Base-by-base conservation (phyloP, 768 basidiomycete genomes). In the Candolleomyces aberdarensis region DNA sequence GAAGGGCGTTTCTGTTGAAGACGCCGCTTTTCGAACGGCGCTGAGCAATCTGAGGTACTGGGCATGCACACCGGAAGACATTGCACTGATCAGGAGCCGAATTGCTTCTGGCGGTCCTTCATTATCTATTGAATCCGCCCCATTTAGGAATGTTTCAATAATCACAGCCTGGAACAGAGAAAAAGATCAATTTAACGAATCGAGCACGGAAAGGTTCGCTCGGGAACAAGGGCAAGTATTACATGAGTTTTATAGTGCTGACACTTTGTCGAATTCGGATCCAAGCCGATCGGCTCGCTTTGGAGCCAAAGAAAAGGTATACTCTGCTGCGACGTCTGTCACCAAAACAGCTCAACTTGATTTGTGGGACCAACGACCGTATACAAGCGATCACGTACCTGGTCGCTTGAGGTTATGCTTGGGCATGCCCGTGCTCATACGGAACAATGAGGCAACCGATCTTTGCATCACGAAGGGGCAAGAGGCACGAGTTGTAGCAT, bases 41-140 rank as follows among this genome's bases (percentile, higher is more conserved):
- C 50, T 80, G 0, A 67, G 69, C 19, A 78, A 80, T 64, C 73
- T 79, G 75, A 36, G 74, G 32, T 80, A 77, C 58, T 71, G 70
- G 20, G 63, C 72, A 0, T 82, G 79, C 63, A 78, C 76, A 2
- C 6, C 19, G 1, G 72, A 66, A n/a, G 79, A 82, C 60, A 63
- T 81, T 14, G 47, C 15, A 0, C 77, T 80, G 59, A 58, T 81
- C 3, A 41, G 62, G 10, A 68, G 68, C 6, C n/a, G 67, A 14
- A 59, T 76, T 4, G 60, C 70, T 4, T 63, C 69, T 17, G 50
- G 58, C 1, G 61, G 60, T n/a, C n/a, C n/a, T n/a, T n/a, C n/a
- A 10, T 60, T 65, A 1, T 57, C 31, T 39, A 41, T 73, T n/a
- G 41, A 50, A 32, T 60, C 64, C 5, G 31, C 1, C 1, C n/a